Percentiles rank a stretch among this genome's conserved stretches.
Evolutionary conservation across 805 yeast genomes (phyloP).

Genomic region (Teunomyces barrocoloradensis): DNA sequence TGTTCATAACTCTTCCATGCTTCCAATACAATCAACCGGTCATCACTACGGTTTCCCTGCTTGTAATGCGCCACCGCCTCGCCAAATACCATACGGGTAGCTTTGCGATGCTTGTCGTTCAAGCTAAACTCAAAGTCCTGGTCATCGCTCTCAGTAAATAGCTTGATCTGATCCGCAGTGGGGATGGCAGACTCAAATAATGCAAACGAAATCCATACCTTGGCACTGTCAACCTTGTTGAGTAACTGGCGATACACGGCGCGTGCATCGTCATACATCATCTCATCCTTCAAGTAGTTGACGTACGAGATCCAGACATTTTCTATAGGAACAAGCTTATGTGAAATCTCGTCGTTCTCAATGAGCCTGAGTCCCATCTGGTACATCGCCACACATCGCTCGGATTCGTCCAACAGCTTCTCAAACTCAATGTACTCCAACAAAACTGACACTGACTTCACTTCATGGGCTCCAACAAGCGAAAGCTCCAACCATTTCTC

Average conservation of each 20-base stretch:
- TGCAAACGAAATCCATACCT: conserved; percentile 65
- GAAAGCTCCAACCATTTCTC: conserved; percentile 57
- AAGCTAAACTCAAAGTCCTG: conserved; percentile 53
- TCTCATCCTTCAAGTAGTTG: conserved; percentile 60
- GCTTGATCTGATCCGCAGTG: conserved; percentile 42
- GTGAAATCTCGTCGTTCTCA: conserved; percentile 25
- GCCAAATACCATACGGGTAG: conserved; percentile 56
- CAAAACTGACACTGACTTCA: conserved; percentile 42
- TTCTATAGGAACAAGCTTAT: conserved; percentile 20
- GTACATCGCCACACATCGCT: conserved; percentile 63
- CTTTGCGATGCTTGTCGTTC: conserved; percentile 47
- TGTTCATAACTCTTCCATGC: conserved; percentile 65
- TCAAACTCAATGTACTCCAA: conserved; percentile 68
- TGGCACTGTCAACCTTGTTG: conserved; percentile 28
- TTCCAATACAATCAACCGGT: conserved; percentile 54
- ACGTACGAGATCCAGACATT: conserved; percentile 37
- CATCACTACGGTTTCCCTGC: conserved; percentile 30
- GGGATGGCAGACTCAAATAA: conserved; percentile 69
- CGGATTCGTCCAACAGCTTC: conserved; percentile 60
- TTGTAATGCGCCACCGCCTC: conserved; percentile 50
- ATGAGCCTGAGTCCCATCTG: conserved; percentile 45
- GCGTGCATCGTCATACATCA: conserved; percentile 57
- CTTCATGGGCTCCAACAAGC: conserved; percentile 7
- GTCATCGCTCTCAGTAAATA: conserved; percentile 39
- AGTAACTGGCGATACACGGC: conserved; percentile 43